These are phyloP conservation scores for Chlamydomonas sp. DNA, from an alignment of 139 green algal genomes.

Conservation along the genomic window DNA sequence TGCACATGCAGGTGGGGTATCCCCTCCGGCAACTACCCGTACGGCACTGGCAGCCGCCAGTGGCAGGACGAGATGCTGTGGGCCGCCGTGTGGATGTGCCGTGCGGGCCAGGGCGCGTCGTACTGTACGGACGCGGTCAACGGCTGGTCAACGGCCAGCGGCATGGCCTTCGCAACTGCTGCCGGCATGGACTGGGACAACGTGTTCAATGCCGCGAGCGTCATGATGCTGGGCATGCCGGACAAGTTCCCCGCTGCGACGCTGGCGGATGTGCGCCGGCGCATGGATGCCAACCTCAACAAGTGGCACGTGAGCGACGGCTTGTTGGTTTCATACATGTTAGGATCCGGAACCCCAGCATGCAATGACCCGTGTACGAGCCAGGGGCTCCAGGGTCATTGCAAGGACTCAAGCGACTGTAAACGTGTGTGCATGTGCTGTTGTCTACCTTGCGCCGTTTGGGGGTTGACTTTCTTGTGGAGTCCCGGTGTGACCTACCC, in stretches of 20 bases:
- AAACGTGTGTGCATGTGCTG: too few relatives aligned
- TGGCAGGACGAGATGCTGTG: slow-evolving; percentile 28
- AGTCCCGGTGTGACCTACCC: not conserved
- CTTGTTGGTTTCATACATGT: not conserved
- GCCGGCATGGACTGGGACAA: slow-evolving; percentile 29
- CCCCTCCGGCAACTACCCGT: slow-evolving; percentile 11
- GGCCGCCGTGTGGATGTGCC: slow-evolving; percentile 17
- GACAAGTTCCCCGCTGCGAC: not conserved
- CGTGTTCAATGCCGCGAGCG: slow-evolving; percentile 1
- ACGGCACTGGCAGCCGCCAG: slow-evolving; percentile 17
- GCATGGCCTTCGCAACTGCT: not conserved
- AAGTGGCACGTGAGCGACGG: not conserved
- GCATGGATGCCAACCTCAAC: slow-evolving; percentile 14
- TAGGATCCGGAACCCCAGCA: too few relatives aligned
- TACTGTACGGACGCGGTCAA: slow-evolving; percentile 5
- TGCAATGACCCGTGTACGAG: too few relatives aligned
- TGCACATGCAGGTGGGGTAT: not conserved
- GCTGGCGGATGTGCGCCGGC: not conserved
- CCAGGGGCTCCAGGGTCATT: too few relatives aligned
- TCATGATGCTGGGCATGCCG: slow-evolving; percentile 20
- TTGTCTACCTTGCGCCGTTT: too few relatives aligned
- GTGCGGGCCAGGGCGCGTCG: not conserved
- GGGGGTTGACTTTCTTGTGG: too few relatives aligned
- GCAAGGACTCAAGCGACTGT: too few relatives aligned
- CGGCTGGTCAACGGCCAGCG: not conserved